A percentile compares a stretch with the other conserved stretches of the same genome.
phyloP scores from a whole-genome alignment of 2,329 filamentous ascomycete genomes.

The Metarhizium guizhouense region DNA sequence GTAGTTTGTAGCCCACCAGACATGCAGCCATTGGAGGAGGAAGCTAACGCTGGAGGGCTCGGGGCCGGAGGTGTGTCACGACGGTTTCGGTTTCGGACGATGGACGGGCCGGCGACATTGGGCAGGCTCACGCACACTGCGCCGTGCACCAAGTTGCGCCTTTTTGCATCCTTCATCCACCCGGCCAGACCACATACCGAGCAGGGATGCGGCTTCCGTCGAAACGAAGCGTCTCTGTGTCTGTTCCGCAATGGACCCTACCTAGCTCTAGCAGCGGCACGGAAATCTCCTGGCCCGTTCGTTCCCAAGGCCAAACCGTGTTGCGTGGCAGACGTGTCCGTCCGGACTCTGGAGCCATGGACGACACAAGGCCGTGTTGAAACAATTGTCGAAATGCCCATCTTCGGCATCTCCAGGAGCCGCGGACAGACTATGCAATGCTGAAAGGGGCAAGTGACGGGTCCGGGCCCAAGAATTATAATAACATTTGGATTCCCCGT shows the following conservation, averaged over 20 bases:
- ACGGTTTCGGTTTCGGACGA: constrained; percentile 11
- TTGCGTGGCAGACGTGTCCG: background rate
- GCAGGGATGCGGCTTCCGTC: too few species aligned
- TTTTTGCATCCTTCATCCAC: too few species aligned
- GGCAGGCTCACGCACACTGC: too few species aligned
- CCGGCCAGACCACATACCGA: too few species aligned
- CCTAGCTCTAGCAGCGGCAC: background rate
- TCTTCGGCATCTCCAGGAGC: background rate
- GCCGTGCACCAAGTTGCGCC: too few species aligned
- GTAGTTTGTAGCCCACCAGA: too few species aligned
- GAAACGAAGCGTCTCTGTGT: too few species aligned
- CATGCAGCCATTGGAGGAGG: too few species aligned
- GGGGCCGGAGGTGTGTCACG: constrained; percentile 8
- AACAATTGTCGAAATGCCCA: background rate
- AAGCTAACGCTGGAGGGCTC: too few species aligned
- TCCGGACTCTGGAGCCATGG: background rate
- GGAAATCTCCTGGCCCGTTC: constrained; percentile 1
- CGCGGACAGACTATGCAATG: background rate
- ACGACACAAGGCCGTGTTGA: background rate
- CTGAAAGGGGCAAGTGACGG: too few species aligned
- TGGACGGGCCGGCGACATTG: background rate
- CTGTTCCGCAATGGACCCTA: too few species aligned
- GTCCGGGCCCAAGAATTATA: too few species aligned
- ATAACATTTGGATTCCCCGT: background rate
- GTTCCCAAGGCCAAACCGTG: background rate